A percentile compares a stretch with the other conserved stretches of the same genome.
Conservation (phyloP, 345 rosid species). For the Brassica nigra region DNA sequence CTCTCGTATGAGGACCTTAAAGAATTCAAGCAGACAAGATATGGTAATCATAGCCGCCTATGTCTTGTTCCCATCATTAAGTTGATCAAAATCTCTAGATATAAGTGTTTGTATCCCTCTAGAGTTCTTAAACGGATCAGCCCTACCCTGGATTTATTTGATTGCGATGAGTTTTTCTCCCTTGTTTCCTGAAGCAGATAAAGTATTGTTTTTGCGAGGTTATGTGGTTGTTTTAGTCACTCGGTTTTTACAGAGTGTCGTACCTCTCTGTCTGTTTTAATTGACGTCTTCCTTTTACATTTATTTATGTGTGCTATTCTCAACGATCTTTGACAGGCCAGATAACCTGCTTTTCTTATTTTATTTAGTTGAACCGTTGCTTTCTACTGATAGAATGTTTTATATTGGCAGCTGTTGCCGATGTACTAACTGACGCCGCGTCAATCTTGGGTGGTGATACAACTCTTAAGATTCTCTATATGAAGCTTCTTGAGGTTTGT, state of each 20-base stretch:
- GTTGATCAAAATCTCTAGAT: constrained; percentile 6
- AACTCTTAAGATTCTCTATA: constrained; percentile 75
- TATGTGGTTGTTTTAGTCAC: constrained; percentile 23
- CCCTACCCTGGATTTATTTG: constrained; percentile 3
- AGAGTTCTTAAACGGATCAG: constrained; percentile 5
- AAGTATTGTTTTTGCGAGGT: constrained; percentile 24
- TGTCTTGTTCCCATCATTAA: constrained; percentile 25
- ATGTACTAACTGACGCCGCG: constrained; percentile 89
- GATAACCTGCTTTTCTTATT: constrained; percentile 19
- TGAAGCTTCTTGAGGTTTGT: constrained; percentile 88
- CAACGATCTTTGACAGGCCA: not conserved
- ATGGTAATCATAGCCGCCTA: constrained; percentile 56
- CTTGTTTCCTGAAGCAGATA: constrained; percentile 17
- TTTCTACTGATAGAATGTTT: constrained; percentile 46
- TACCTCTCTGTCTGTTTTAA: constrained; percentile 9
- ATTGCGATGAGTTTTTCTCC: not conserved
- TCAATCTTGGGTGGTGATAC: constrained; percentile 90
- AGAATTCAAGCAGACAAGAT: constrained; percentile 97
- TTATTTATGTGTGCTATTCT: not conserved
- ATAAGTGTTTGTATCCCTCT: not conserved
- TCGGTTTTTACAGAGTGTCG: constrained; percentile 11
- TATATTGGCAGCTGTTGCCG: constrained; percentile 87
- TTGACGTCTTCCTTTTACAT: not conserved
- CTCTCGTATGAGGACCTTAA: constrained; percentile 93
- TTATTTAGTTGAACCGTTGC: constrained; percentile 5